These are phyloP conservation scores for Aurinia saxatilis DNA, from an alignment of 345 rosid genomes.

Conservation along the genomic window DNA sequence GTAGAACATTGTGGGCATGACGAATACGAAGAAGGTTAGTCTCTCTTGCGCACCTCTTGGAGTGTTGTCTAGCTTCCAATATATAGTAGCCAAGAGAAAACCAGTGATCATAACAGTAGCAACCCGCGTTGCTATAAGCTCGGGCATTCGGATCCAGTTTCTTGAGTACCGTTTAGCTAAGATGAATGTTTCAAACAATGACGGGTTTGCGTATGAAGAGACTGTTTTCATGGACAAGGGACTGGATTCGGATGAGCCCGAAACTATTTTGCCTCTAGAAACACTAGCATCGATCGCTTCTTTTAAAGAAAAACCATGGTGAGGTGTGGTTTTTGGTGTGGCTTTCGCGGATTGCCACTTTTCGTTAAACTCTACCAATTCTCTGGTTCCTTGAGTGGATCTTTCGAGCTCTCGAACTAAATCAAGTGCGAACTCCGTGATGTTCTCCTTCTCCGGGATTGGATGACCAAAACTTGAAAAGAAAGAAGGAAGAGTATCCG, in stretches of 20 bases:
- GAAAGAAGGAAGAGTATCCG: constrained; percentile 36
- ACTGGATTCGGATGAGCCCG: constrained; percentile 14
- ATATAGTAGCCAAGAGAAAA: constrained; percentile 45
- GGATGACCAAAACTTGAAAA: constrained; percentile 60
- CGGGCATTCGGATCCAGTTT: constrained; percentile 22
- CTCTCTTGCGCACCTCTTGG: constrained; percentile 35
- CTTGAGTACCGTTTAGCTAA: constrained; percentile 26
- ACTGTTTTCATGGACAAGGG: constrained; percentile 20
- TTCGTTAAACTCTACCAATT: constrained; percentile 54
- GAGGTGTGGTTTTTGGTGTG: neutral
- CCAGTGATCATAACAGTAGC: constrained; percentile 28
- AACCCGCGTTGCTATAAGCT: constrained; percentile 11
- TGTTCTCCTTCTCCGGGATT: constrained; percentile 62
- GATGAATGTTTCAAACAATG: neutral
- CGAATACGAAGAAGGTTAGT: constrained; percentile 36
- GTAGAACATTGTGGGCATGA: constrained; percentile 33
- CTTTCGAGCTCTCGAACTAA: constrained; percentile 39
- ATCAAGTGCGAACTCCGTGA: constrained; percentile 61
- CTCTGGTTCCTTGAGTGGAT: constrained; percentile 42
- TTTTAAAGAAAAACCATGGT: constrained; percentile 6
- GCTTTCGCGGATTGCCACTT: constrained; percentile 34
- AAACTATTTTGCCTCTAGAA: constrained; percentile 16
- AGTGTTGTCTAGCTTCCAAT: constrained; percentile 35
- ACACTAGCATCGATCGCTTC: constrained; percentile 12
- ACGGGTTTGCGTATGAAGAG: constrained; percentile 9